Evolutionary conservation across 2,329 filamentous ascomycete species (phyloP).

Genomic region (Penicillium sumatraense): DNA sequence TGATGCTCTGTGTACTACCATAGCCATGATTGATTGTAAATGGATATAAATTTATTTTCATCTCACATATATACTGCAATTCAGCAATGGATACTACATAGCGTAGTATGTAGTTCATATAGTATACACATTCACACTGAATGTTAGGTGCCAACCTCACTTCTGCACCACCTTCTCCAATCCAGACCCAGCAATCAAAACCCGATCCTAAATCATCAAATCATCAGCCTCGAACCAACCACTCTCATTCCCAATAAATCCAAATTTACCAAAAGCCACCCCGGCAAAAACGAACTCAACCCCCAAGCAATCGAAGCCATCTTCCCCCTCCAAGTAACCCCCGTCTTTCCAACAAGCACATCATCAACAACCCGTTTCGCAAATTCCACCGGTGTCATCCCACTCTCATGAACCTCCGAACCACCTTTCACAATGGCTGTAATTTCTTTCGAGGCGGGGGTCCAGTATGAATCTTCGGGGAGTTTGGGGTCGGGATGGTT

Average conservation of each 20-base stretch:
- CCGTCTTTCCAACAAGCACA: constrained; percentile 26
- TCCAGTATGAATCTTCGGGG: constrained; percentile 24
- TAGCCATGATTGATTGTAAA: constrained; percentile 32
- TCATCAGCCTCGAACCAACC: not conserved
- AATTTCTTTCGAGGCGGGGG: constrained; percentile 19
- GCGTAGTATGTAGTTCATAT: no score
- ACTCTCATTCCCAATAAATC: no score
- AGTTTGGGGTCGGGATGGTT: constrained; percentile 18
- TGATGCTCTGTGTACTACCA: constrained; percentile 28
- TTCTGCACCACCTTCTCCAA: not conserved
- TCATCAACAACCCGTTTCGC: constrained; percentile 27
- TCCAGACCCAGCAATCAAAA: not conserved
- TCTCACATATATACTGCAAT: no score
- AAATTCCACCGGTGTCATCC: constrained; percentile 15
- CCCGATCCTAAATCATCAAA: not conserved
- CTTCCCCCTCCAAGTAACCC: constrained; percentile 25
- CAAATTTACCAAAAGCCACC: constrained; percentile 20
- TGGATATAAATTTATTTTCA: constrained; percentile 20
- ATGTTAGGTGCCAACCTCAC: no score
- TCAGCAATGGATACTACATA: no score
- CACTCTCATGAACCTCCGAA: not conserved
- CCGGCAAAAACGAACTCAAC: constrained; percentile 10
- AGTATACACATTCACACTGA: no score
- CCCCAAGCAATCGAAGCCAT: constrained; percentile 15
- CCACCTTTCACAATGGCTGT: not conserved